phyloP scores from a whole-genome alignment of 345 rosid genomes.

The Eucalyptus lansdowneana region DNA sequence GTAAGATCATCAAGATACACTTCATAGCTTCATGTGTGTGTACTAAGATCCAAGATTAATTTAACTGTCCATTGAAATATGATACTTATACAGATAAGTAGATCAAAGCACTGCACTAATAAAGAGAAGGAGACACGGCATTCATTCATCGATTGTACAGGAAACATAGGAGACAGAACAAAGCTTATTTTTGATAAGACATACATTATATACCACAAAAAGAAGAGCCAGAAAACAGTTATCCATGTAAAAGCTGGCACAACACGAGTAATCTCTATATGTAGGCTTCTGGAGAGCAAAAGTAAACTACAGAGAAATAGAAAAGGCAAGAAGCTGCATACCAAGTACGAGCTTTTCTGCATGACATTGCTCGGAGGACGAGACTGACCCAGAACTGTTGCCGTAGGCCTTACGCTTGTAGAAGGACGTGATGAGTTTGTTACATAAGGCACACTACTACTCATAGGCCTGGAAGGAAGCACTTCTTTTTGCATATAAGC shows the following conservation, averaged over 20 bases:
- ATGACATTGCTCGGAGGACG: constrained; percentile 32
- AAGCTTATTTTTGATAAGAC: background rate
- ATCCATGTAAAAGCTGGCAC: background rate
- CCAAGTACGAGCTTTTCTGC: constrained; percentile 42
- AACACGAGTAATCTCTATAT: background rate
- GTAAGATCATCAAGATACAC: background rate
- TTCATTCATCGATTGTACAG: background rate
- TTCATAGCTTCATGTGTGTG: background rate
- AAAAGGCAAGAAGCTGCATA: constrained; percentile 15
- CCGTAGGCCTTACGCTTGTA: constrained; percentile 35
- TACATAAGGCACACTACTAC: constrained; percentile 20
- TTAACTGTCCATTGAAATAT: background rate
- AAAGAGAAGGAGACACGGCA: background rate
- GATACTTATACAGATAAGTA: background rate
- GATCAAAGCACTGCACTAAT: background rate
- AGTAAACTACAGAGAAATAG: background rate
- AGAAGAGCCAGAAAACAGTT: background rate
- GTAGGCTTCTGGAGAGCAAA: background rate
- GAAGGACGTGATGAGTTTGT: constrained; percentile 43
- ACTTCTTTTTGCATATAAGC: constrained; percentile 51
- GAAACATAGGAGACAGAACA: background rate
- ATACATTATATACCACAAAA: background rate
- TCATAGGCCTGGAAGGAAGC: constrained; percentile 31
- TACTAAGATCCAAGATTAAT: background rate
- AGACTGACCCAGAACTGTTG: constrained; percentile 29